Percentiles rank a stretch among this genome's conserved stretches.
Evolutionary conservation across 495 filamentous ascomycete species (phyloP).

Genomic region (Melanomma pulvis-pyrius): DNA sequence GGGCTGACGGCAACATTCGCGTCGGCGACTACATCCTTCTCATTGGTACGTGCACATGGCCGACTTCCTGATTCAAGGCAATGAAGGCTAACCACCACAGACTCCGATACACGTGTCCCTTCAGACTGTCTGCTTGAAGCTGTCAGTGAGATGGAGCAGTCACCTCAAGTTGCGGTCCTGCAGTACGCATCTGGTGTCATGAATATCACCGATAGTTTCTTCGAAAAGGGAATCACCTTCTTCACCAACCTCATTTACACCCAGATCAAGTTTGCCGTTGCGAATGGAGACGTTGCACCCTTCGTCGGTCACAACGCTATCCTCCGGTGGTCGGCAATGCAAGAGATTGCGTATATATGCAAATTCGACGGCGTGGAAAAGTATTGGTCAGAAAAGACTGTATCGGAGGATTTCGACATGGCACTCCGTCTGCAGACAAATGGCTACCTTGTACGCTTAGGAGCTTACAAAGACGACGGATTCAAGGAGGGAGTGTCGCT

Average conservation of each 20-base stretch:
- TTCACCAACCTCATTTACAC: conserved; percentile 85
- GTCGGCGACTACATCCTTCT: conserved; percentile 48
- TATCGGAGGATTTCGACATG: conserved; percentile 88
- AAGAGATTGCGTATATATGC: conserved; percentile 68
- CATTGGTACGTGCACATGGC: conserved; percentile 27
- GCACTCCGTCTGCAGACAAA: conserved; percentile 72
- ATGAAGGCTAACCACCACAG: not conserved
- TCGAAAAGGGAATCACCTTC: conserved; percentile 68
- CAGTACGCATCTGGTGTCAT: conserved; percentile 55
- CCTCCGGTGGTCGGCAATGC: conserved; percentile 76
- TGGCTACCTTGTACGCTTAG: conserved; percentile 75
- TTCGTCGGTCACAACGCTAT: conserved; percentile 75
- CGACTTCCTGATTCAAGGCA: not conserved
- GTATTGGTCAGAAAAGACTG: conserved; percentile 81
- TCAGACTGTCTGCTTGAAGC: conserved; percentile 54
- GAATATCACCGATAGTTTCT: conserved; percentile 51
- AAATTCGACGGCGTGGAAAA: conserved; percentile 71
- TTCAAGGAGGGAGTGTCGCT: conserved; percentile 86
- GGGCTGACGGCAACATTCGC: conserved; percentile 49
- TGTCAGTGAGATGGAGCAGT: conserved; percentile 53
- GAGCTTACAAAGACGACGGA: conserved; percentile 70
- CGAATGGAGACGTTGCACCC: conserved; percentile 82
- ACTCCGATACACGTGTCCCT: conserved; percentile 50
- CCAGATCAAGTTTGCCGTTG: conserved; percentile 74
- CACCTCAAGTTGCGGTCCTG: conserved; percentile 52